These are phyloP conservation scores for Chaetomium tenue DNA, from an alignment of 495 filamentous ascomycete species.

Conservation along the genomic window DNA sequence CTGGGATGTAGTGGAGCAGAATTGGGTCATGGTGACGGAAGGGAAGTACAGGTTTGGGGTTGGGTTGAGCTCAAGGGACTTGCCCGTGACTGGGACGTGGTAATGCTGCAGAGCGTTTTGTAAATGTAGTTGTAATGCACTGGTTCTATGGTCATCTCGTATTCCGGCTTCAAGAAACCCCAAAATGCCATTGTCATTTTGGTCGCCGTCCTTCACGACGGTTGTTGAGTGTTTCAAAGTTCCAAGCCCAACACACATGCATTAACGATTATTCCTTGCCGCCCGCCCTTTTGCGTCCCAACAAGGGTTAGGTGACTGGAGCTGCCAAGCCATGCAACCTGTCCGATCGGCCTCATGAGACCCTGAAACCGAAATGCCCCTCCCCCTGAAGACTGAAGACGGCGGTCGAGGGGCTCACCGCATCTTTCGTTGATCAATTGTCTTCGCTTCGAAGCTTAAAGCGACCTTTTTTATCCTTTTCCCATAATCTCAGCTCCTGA, in stretches of 20 bases:
- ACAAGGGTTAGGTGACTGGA: background rate
- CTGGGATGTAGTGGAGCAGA: conserved; percentile 75
- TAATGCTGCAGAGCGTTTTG: conserved; percentile 16
- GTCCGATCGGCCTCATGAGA: background rate
- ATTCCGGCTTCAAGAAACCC: too few species aligned
- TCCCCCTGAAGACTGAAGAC: background rate
- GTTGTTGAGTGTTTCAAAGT: too few species aligned
- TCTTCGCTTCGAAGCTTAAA: background rate
- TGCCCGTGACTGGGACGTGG: conserved; percentile 37
- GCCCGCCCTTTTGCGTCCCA: too few species aligned
- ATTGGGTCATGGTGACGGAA: conserved; percentile 71
- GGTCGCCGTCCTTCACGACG: too few species aligned
- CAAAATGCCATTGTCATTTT: too few species aligned
- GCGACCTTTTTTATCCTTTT: background rate
- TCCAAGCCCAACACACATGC: too few species aligned
- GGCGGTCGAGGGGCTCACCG: conserved; percentile 2
- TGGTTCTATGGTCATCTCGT: too few species aligned
- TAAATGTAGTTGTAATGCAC: too few species aligned
- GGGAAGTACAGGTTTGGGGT: conserved; percentile 47
- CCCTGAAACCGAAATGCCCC: background rate
- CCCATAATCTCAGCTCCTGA: background rate
- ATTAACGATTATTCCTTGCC: too few species aligned
- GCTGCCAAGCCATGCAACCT: background rate
- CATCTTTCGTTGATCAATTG: conserved; percentile 1
- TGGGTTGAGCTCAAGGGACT: conserved; percentile 46